Evolutionary conservation across 495 filamentous ascomycete species (phyloP), one percentile per base, ranked within the genome.

Genomic region (Peziza echinospora): DNA sequence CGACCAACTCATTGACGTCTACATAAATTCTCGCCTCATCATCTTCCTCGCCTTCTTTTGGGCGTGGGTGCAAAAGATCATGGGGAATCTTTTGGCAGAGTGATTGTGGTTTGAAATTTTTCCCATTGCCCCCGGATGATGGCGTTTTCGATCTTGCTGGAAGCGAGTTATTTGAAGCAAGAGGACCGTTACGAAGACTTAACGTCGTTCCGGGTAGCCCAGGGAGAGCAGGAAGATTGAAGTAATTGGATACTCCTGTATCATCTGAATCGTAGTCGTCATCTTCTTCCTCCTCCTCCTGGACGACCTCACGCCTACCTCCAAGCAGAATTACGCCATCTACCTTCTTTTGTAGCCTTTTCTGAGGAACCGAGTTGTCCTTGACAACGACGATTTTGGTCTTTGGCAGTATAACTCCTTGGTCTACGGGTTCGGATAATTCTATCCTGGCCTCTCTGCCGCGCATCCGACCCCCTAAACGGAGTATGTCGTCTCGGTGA

Each of bases 1-100:
- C 80, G n/a, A 80, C 75, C 9, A 97, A 64, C 16, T 82, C 77
- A 49, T 71, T 79, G 24, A 86, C 76, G 51, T 89, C 83, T 6
- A 96, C 83, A 60, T 85, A 96, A 16, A 94, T 67, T 34, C 87
- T 73, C 2, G 80, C 76, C 56, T 96, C 91, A 44, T 84, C 76
- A 52, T 84, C 80, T 52, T 96, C 89, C 44, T 93, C 85, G 19
- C 73, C 72, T 21, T 62, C 49, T 3, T 68, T 64, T 5, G 89
- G 87, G 47, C 77, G 81, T 0, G 89, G 89, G 53, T 93, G 78
- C 5, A 97, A 63, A 3, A 89, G 64, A 34, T 84, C 82, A 41
- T 80, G 71, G 0, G 85, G 72, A 16, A 97, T 75, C 19, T 71
- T 66, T 39, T 69, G 67, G 28, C 82, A 65, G 17, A 97, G 67